These are phyloP conservation scores for Paraphoma chrysanthemicola DNA, from an alignment of 2,329 filamentous ascomycete genomes.

Conservation along the genomic window DNA sequence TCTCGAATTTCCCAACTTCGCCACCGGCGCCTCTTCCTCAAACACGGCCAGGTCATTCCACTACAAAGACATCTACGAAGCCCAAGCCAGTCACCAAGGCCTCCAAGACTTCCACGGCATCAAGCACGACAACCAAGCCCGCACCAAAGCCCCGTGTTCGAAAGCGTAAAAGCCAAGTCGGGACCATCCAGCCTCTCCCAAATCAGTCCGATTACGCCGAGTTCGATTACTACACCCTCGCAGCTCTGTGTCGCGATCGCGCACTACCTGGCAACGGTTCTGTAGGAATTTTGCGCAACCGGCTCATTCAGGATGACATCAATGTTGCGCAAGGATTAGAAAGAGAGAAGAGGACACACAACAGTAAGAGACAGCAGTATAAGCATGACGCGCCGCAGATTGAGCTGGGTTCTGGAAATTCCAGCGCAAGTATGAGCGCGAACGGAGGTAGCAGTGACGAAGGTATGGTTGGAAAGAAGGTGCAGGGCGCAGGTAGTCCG, in stretches of 20 bases:
- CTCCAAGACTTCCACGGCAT: not conserved
- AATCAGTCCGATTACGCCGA: constrained; percentile 12
- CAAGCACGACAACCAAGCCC: not conserved
- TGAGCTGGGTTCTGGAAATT: no score
- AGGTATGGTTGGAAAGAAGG: no score
- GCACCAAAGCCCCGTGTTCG: not conserved
- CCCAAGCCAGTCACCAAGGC: no score
- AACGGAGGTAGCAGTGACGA: no score
- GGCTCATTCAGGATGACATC: constrained; percentile 28
- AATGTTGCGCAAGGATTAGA: constrained; percentile 7
- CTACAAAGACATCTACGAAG: not conserved
- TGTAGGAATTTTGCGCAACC: constrained; percentile 13
- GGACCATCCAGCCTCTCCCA: constrained; percentile 2
- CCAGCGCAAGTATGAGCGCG: no score
- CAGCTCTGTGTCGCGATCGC: constrained; percentile 21
- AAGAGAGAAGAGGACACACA: not conserved
- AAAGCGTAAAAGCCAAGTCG: not conserved
- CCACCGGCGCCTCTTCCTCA: not conserved
- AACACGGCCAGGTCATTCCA: not conserved
- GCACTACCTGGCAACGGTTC: constrained; percentile 17
- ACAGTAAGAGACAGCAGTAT: not conserved
- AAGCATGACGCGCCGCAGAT: not conserved
- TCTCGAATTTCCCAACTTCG: not conserved
- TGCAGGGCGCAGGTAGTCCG: no score
- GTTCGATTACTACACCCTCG: constrained; percentile 21